phyloP scores from a whole-genome alignment of 306 rosid genomes.

The Inga leiocalycina region DNA sequence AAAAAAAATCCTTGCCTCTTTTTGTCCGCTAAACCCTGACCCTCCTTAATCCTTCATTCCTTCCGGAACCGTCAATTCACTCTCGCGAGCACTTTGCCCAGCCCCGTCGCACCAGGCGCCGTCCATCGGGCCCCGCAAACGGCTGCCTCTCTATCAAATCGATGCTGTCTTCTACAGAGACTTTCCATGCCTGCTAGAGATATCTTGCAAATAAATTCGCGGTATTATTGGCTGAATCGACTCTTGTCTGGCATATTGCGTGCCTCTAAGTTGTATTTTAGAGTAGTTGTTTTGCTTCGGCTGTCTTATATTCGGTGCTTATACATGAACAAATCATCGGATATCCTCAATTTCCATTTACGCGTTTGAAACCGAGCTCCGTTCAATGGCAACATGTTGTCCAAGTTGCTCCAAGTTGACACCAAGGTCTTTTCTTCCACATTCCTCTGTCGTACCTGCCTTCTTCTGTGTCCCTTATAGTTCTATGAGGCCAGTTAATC shows the following conservation, averaged over 20 bases:
- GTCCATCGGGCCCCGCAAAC: not conserved
- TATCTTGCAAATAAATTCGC: not conserved
- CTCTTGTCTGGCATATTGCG: not conserved
- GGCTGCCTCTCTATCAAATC: not conserved
- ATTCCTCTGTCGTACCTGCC: not conserved
- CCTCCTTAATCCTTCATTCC: not conserved
- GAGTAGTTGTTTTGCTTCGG: not conserved
- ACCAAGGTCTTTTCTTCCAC: not conserved
- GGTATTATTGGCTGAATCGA: not conserved
- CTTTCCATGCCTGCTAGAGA: not conserved
- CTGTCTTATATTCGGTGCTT: not conserved
- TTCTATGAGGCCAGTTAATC: not conserved
- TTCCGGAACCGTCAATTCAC: not conserved
- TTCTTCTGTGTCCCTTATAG: not conserved
- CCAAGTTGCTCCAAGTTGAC: constrained; percentile 27
- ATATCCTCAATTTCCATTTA: not conserved
- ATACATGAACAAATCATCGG: not conserved
- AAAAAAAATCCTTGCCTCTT: too few relatives aligned
- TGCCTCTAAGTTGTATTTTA: not conserved
- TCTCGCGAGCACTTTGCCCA: not conserved
- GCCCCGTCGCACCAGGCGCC: not conserved
- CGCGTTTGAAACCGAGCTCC: not conserved
- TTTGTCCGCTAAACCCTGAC: not conserved
- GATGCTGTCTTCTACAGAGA: not conserved
- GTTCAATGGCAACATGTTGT: not conserved